Conservation (phyloP, 2,329 filamentous ascomycete species). For the Fusarium sororula region DNA sequence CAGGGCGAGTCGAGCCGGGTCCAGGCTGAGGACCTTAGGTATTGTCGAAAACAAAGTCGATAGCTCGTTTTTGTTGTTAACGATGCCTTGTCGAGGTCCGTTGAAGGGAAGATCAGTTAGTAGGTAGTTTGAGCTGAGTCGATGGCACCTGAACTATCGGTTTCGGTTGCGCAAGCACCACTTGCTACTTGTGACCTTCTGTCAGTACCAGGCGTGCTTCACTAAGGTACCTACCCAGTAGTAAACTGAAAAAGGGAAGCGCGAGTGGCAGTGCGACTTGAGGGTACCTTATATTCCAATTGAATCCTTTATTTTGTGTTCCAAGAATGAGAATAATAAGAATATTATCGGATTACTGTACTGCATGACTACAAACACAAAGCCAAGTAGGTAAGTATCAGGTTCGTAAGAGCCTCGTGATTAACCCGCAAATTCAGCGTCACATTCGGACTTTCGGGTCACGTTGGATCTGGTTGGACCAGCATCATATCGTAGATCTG, state of each 20-base stretch:
- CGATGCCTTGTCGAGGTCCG: not conserved
- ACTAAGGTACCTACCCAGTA: not conserved
- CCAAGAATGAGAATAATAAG: not conserved
- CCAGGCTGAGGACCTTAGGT: not conserved
- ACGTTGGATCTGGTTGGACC: constrained; percentile 7
- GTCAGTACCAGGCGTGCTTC: not conserved
- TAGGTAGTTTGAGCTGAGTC: not conserved
- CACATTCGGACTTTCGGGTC: constrained; percentile 19
- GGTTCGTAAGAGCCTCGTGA: constrained; percentile 14
- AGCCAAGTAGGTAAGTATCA: not conserved
- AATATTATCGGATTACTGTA: not conserved
- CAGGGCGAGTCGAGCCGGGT: not conserved
- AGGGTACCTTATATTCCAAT: not conserved
- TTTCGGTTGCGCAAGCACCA: constrained; percentile 27
- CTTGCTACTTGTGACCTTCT: constrained; percentile 17
- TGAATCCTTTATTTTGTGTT: not conserved
- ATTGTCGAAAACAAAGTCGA: not conserved
- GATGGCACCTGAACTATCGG: constrained; percentile 4
- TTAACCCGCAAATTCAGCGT: constrained; percentile 23
- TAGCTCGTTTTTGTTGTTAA: constrained; percentile 1
- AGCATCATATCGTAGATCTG: constrained; percentile 31
- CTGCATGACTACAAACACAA: constrained; percentile 7
- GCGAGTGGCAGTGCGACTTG: constrained; percentile 2
- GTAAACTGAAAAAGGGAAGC: constrained; percentile 16
- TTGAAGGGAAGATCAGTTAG: constrained; percentile 1